Evolutionary conservation across 2,329 filamentous ascomycete genomes (phyloP).

Genomic region (Neofusicoccum sp.): DNA sequence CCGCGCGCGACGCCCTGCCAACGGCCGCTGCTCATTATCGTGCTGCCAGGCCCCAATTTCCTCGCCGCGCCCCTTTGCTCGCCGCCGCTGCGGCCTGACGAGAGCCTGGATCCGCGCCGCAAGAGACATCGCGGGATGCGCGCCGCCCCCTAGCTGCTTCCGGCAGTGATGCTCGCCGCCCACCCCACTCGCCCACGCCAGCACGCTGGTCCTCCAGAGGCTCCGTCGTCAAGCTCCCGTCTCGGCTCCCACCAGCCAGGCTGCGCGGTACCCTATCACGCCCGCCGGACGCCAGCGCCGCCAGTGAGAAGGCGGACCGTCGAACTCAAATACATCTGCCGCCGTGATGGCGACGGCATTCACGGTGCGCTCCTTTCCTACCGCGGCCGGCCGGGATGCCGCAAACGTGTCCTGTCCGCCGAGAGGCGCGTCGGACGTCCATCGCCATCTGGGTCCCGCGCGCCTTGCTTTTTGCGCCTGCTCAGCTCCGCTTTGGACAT

Average conservation of each 20-base stretch:
- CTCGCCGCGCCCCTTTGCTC: not conserved
- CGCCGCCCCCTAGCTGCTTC: not conserved
- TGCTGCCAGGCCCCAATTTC: not conserved
- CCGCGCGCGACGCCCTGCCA: not conserved
- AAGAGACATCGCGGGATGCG: slow-evolving; percentile 2
- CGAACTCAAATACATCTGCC: not conserved
- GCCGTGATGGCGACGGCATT: not conserved
- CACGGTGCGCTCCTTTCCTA: not conserved
- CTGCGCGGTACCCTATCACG: not conserved
- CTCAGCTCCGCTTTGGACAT: not conserved
- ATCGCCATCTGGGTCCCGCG: not conserved
- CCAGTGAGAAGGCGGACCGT: not conserved
- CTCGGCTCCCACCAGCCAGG: not conserved
- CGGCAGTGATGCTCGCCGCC: slow-evolving; percentile 6
- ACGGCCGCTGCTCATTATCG: slow-evolving; percentile 2
- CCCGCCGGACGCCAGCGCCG: not conserved
- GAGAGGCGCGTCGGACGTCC: not conserved
- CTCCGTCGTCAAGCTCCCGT: slow-evolving; percentile 7
- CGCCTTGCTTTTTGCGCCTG: not conserved
- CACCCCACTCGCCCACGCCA: slow-evolving; percentile 7
- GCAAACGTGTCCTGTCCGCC: not conserved
- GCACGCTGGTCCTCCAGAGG: slow-evolving; percentile 3
- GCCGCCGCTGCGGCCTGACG: not conserved
- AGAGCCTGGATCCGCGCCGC: not conserved
- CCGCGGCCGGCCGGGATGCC: not conserved